These are phyloP conservation scores for Penicillium dipodomyicola DNA, from an alignment of 495 filamentous ascomycete species.

Conservation along the genomic window DNA sequence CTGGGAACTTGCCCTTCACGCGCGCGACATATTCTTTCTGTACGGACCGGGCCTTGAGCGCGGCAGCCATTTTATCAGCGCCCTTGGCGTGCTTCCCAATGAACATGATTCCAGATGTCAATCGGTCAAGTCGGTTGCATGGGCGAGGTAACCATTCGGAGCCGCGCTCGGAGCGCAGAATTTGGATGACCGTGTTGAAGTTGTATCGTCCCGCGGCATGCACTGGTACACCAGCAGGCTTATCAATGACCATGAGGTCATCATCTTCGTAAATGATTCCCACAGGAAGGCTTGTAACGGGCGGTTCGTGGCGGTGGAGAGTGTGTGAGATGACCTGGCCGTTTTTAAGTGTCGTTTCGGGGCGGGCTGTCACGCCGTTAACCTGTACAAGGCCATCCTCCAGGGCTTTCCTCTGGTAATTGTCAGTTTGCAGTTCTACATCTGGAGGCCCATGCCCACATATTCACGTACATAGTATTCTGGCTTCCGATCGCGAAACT, in stretches of 20 bases:
- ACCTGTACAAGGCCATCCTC: conserved; percentile 69
- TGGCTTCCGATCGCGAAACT: conserved; percentile 73
- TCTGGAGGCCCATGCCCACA: background rate
- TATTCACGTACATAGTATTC: conserved; percentile 73
- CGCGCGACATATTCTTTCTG: conserved; percentile 93
- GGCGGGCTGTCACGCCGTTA: conserved; percentile 63
- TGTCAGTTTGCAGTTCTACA: conserved; percentile 11
- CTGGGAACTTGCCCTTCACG: conserved; percentile 86
- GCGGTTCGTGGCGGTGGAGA: conserved; percentile 92
- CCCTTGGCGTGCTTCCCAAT: conserved; percentile 79
- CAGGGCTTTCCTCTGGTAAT: conserved; percentile 69
- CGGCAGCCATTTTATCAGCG: conserved; percentile 68
- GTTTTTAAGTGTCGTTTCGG: conserved; percentile 62
- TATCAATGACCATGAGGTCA: conserved; percentile 91
- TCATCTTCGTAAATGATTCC: conserved; percentile 86
- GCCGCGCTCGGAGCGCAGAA: conserved; percentile 76
- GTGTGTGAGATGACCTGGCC: conserved; percentile 90
- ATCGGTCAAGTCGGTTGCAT: conserved; percentile 88
- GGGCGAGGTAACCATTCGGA: conserved; percentile 71
- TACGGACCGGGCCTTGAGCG: conserved; percentile 73
- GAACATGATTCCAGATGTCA: conserved; percentile 98
- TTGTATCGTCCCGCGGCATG: conserved; percentile 94
- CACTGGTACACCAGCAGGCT: conserved; percentile 90
- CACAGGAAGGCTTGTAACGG: conserved; percentile 76
- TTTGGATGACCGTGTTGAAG: conserved; percentile 90